phyloP scores from a whole-genome alignment of 768 basidiomycete genomes.

The Mycena maculata region DNA sequence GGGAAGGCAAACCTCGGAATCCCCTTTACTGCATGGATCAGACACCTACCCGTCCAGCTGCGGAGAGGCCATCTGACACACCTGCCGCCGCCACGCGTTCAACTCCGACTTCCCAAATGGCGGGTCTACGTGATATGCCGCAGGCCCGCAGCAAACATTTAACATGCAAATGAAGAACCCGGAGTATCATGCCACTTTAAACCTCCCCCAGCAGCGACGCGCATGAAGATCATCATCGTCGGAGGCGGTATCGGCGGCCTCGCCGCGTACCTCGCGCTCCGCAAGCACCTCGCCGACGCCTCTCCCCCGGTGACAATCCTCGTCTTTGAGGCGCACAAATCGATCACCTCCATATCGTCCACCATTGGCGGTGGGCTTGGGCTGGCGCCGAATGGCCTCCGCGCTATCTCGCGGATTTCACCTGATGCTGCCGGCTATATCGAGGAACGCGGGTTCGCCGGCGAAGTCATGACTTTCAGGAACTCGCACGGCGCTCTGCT shows the following conservation, averaged over 20 bases:
- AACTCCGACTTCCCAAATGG: too few species aligned
- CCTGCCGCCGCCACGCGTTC: too few species aligned
- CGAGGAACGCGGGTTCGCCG: constrained; percentile 41
- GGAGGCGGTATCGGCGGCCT: constrained; percentile 39
- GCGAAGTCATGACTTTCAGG: constrained; percentile 42
- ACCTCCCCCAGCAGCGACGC: constrained; percentile 7
- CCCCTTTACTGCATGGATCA: too few species aligned
- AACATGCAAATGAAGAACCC: neutral
- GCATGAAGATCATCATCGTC: constrained; percentile 38
- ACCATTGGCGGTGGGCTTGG: constrained; percentile 51
- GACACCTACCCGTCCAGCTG: too few species aligned
- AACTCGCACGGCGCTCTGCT: constrained; percentile 51
- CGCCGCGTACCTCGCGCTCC: constrained; percentile 35
- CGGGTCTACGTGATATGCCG: constrained; percentile 23
- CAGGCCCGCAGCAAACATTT: constrained; percentile 35
- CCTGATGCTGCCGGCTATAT: constrained; percentile 46
- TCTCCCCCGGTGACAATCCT: constrained; percentile 40
- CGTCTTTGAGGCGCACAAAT: constrained; percentile 48
- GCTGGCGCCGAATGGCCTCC: constrained; percentile 53
- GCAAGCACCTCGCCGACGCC: constrained; percentile 43
- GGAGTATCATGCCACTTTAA: neutral
- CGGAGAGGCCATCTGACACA: too few species aligned
- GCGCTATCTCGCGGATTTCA: constrained; percentile 47
- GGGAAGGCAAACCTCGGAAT: too few species aligned
- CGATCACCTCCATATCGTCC: constrained; percentile 39